Percentiles rank a stretch among this genome's conserved stretches.
Conservation (phyloP, 2,329 filamentous ascomycete species). For the Colletotrichum shisoi region DNA sequence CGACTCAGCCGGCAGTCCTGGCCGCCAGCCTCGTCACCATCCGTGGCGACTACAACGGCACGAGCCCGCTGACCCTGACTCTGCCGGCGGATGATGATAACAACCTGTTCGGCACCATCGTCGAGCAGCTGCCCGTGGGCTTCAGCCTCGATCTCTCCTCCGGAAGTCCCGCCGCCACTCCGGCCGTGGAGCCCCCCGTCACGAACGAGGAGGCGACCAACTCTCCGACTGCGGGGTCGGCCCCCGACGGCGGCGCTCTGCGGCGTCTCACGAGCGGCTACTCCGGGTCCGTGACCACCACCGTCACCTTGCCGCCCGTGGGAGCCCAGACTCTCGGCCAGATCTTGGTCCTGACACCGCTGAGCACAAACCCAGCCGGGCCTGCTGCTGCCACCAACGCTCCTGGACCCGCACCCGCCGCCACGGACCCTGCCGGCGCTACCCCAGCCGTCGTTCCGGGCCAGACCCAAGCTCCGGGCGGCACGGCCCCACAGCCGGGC, state of each 20-base stretch:
- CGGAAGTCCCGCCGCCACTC: neutral
- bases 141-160: neutral
- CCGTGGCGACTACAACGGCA: conserved; percentile 21
- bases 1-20: neutral
- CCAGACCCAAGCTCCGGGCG: conserved; percentile 9
- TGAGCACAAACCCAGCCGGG: neutral
- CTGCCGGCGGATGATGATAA: neutral
- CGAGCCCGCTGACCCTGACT: conserved; percentile 16
- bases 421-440: neutral
- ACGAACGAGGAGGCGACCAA: neutral
- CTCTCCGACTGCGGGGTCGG: conserved; percentile 1
- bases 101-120: conserved; percentile 14
- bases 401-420: neutral
- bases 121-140: conserved; percentile 29
- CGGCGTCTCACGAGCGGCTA: conserved; percentile 22
- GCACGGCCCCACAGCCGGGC: neutral
- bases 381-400: neutral
- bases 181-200: neutral
- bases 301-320: conserved; percentile 19
- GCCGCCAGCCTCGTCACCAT: conserved; percentile 21
- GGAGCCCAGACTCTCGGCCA: conserved; percentile 12
- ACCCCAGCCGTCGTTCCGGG: neutral
- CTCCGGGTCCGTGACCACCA: conserved; percentile 17
- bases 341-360: conserved; percentile 22
- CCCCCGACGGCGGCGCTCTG: neutral